phyloP scores from a whole-genome alignment of 2,329 filamentous ascomycete genomes.

The Seiridium cupressi region DNA sequence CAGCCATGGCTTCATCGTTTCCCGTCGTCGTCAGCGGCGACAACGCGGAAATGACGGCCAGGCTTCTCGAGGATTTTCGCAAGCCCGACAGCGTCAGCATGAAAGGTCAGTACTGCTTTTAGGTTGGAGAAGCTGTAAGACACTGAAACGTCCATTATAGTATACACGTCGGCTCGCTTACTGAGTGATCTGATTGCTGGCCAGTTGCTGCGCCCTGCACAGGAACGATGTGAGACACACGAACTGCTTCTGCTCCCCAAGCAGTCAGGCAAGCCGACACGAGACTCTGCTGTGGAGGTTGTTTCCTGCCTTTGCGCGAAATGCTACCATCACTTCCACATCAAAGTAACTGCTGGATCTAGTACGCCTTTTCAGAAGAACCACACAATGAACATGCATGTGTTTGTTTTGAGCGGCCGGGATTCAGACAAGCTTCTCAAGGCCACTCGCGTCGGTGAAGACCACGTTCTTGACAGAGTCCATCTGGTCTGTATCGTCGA shows the following conservation, averaged over 20 bases:
- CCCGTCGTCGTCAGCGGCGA: not conserved
- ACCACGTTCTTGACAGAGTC: constrained; percentile 14
- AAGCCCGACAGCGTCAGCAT: not conserved
- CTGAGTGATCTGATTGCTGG: constrained; percentile 22
- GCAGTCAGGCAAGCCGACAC: not conserved
- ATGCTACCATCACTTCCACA: constrained; percentile 27
- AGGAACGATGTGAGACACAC: constrained; percentile 15
- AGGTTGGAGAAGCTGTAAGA: not conserved
- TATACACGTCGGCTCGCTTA: constrained; percentile 25
- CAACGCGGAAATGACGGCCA: not conserved
- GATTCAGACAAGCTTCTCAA: constrained; percentile 10
- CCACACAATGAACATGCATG: constrained; percentile 15
- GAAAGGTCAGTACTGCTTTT: not conserved
- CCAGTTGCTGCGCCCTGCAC: constrained; percentile 12
- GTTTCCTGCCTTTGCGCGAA: constrained; percentile 24
- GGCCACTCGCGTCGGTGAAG: constrained; percentile 8
- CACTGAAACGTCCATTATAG: constrained; percentile 7
- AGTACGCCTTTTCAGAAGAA: not conserved
- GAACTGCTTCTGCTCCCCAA: constrained; percentile 20
- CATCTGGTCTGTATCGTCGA: constrained; percentile 22
- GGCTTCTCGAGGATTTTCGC: not conserved
- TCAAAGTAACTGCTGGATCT: constrained; percentile 13
- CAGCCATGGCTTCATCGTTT: not conserved
- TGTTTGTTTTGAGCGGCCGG: constrained; percentile 20
- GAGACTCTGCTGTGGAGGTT: not conserved